Percentiles rank a stretch among this genome's conserved stretches.
phyloP scores from a whole-genome alignment of 2,329 filamentous ascomycete genomes.

The Tolypocladium tropicale region DNA sequence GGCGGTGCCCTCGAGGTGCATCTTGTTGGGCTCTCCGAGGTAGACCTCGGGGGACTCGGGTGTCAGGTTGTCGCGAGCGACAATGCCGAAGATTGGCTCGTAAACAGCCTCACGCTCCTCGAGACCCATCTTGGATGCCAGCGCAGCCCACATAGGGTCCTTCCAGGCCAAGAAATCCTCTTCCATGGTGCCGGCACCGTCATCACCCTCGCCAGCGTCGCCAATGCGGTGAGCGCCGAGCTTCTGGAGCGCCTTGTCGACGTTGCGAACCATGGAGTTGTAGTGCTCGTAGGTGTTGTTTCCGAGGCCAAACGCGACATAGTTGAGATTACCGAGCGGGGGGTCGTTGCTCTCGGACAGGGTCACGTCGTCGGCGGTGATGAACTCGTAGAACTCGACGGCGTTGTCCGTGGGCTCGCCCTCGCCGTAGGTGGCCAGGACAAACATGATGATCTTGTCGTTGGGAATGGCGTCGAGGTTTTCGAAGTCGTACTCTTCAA shows the following conservation, averaged over 20 bases:
- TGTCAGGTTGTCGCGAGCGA: conserved; percentile 63
- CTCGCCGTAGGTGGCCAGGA: conserved; percentile 95
- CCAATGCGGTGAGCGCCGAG: conserved; percentile 80
- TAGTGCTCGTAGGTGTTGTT: conserved; percentile 99
- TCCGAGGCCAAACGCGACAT: conserved; percentile 88
- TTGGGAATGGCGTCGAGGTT: conserved; percentile 80
- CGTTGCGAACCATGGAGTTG: conserved; percentile 94
- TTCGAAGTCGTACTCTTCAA: conserved; percentile 96
- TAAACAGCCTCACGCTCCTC: conserved; percentile 96
- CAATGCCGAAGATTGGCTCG: conserved; percentile 81
- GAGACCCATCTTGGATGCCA: conserved; percentile 73
- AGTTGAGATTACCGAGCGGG: conserved; percentile 75
- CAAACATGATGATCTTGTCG: conserved; percentile 90
- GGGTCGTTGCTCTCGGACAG: conserved; percentile 70
- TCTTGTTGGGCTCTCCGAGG: conserved; percentile 91
- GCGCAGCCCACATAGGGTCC: conserved; percentile 92
- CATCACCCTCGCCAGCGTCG: conserved; percentile 86
- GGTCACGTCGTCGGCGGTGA: conserved; percentile 67
- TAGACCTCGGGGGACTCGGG: conserved; percentile 75
- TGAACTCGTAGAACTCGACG: conserved; percentile 97
- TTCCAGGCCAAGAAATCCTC: conserved; percentile 99
- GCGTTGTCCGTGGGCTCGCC: conserved; percentile 98
- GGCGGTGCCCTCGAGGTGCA: conserved; percentile 75
- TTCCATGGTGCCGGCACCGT: conserved; percentile 98
- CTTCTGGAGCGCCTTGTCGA: conserved; percentile 70